Evolutionary conservation across 2,329 filamentous ascomycete genomes (phyloP), one percentile per base, ranked within the genome.

Genomic region (Fusarium albosuccineum): DNA sequence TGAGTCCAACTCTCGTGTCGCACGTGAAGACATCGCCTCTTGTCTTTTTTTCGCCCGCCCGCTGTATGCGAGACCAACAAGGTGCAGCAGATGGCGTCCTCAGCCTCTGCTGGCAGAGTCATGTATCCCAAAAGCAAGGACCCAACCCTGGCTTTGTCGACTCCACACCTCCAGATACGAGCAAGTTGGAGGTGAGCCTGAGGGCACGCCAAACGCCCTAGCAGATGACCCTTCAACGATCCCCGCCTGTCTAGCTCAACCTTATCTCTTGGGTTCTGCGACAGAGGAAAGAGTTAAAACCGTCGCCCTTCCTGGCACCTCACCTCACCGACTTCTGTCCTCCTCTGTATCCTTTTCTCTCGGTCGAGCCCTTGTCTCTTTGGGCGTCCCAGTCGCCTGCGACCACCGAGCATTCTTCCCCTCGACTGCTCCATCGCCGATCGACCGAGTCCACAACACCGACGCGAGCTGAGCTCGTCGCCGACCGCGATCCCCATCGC

Each of bases 291-390:
- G 51, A 42, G 48, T 55, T 44, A 39, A 46, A 44, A 30, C 37
- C 54, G 36, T 46, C 39, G 46, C 46, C 22, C 46, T 17, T 11
- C 4, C 22, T 22, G 3, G 22, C 22, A 42, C 37, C 14, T 46
- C 36, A 16, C n/a, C 42, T 49, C 36, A 56, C 50, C 50, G 57
- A 48, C 57, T 60, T 16, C 17, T 40, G 6, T 41, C 16, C 10
- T 34, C n/a, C 22, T 14, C 10, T 37, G 22, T 37, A 16, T 46
- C 33, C 48, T 16, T 41, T 17, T 40, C 30, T 14, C 33, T 46
- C 13, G 9, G 17, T 49, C 10, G 10, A 13, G 10, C n/a, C 22
- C 45, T 50, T 50, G 48, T 36, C 33, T 50, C 36, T 27, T 17
- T 22, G 22, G 22, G 22, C 22, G 22, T 22, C 22, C 22, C 22